Conservation (phyloP, 1,284 basidiomycete genomes). For the Phylloboletellus chloephorus region DNA sequence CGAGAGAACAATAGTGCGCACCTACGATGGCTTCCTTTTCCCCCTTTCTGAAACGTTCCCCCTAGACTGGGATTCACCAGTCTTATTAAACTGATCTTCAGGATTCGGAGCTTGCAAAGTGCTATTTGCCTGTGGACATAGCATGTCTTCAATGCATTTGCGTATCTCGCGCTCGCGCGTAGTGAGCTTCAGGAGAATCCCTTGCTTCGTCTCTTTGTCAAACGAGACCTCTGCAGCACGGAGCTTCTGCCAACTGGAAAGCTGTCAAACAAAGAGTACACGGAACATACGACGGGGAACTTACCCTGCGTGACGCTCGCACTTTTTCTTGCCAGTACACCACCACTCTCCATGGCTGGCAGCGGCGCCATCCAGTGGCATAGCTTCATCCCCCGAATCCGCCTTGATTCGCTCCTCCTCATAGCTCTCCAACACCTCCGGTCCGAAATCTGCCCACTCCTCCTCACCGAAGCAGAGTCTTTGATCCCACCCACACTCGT, state of each 20-base stretch:
- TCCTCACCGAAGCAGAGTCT: conserved; percentile 74
- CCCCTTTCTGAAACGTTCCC: conserved; percentile 49
- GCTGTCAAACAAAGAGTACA: conserved; percentile 10
- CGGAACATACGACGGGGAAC: conserved; percentile 17
- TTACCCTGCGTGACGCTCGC: conserved; percentile 73
- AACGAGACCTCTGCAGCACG: conserved; percentile 64
- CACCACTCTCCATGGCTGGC: conserved; percentile 55
- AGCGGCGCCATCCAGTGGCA: conserved; percentile 39
- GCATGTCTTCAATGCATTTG: conserved; percentile 63
- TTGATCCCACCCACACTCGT: conserved; percentile 80
- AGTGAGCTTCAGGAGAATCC: conserved; percentile 55
- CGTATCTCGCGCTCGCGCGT: conserved; percentile 68
- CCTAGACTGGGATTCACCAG: conserved; percentile 38
- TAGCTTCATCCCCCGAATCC: conserved; percentile 22
- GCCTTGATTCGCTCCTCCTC: conserved; percentile 40
- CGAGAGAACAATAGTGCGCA: conserved; percentile 21
- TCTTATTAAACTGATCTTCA: conserved; percentile 42
- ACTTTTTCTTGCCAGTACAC: conserved; percentile 68
- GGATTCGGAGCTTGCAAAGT: conserved; percentile 33
- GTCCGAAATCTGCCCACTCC: conserved; percentile 64
- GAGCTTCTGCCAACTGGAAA: conserved; percentile 68
- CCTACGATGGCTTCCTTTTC: conserved; percentile 53
- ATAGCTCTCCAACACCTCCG: conserved; percentile 61
- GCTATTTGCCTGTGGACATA: conserved; percentile 45
- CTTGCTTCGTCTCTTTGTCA: conserved; percentile 66